These are phyloP conservation scores for Furcasterigmium sp. DNA, from an alignment of 2,329 filamentous ascomycete species.

Conservation along the genomic window DNA sequence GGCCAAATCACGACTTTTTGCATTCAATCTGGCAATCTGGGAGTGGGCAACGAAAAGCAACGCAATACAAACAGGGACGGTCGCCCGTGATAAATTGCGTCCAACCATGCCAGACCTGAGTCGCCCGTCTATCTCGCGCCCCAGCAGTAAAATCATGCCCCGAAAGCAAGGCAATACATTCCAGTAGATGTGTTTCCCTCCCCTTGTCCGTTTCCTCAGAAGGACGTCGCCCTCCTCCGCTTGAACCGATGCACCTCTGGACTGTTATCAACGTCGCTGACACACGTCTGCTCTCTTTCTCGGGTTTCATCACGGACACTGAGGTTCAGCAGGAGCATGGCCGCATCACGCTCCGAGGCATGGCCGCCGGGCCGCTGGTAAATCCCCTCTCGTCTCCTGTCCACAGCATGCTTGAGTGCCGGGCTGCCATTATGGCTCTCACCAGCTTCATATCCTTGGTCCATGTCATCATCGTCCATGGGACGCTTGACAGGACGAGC, in stretches of 20 bases:
- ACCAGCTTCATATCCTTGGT: constrained; percentile 15
- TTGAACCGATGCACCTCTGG: constrained; percentile 27
- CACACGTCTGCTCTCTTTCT: constrained; percentile 5
- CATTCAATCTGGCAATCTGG: background rate
- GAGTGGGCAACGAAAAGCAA: background rate
- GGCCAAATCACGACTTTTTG: background rate
- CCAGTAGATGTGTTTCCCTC: background rate
- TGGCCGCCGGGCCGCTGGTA: constrained; percentile 8
- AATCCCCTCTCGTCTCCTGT: constrained; percentile 5
- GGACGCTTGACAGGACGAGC: constrained; percentile 18
- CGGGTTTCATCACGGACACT: constrained; percentile 28
- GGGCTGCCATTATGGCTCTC: constrained; percentile 14
- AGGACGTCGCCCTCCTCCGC: constrained; percentile 33
- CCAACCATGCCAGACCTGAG: constrained; percentile 1
- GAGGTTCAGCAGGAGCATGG: constrained; percentile 41
- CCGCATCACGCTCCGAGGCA: constrained; percentile 38
- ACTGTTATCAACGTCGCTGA: constrained; percentile 13
- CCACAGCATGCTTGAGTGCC: constrained; percentile 5
- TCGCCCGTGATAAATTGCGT: background rate
- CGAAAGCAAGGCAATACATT: constrained; percentile 3
- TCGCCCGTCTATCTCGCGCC: constrained; percentile 4
- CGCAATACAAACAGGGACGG: background rate
- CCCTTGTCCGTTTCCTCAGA: constrained; percentile 16
- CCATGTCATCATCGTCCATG: constrained; percentile 18
- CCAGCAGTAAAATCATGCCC: background rate